Base-by-base conservation (phyloP, 225 moss, liverwort and hornwort species). In the Physcomitrium patens region DNA sequence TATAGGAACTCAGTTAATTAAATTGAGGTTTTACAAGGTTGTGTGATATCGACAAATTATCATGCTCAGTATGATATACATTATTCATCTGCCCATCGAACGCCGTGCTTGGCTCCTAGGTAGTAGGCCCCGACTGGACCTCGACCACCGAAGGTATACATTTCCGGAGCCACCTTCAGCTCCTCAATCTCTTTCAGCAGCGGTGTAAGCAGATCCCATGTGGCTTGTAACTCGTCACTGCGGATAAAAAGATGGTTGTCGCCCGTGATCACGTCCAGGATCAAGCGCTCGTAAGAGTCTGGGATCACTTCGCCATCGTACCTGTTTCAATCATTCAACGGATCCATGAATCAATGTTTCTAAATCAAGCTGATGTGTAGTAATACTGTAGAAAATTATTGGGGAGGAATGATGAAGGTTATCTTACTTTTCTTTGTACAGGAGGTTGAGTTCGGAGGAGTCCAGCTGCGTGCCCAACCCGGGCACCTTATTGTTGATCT, bases 401-500 rank as follows among this genome's bases (percentile, higher is more conserved):
- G 69, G 42, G 31, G 44, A 75, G 56, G 65, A 48, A 24, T 42
- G 23, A 12, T 58, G 18, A 18, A 47, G 69, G 52, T 22, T 51
- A 8, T 52, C 87, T 53, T 88, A 93, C 96, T 82, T 92, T 55
- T 96, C 84, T 63, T 84, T 72, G 76, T 91, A 96, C 53, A 90
- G 75, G 68, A 96, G 80, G 81, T 96, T 96, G 60, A 96, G 90
- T 73, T 94, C 85, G 46, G 93, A 87, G 44, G 89, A 84, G 83
- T 94, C 96, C 81, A 96, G 69, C 72, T 87, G 85, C 61, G 87
- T 83, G 51, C 90, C 87, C 74, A 94, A 81, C 23, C 96, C 96
- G 56, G 96, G 96, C 68, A 92, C 87, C 82, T 96, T 96, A 81
- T 96, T 96, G 82, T 96, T 96, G 73, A 96, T 92, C 71, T 96